Conservation (phyloP, 148 eudicot genomes). For the Hydrangea macrophylla region DNA sequence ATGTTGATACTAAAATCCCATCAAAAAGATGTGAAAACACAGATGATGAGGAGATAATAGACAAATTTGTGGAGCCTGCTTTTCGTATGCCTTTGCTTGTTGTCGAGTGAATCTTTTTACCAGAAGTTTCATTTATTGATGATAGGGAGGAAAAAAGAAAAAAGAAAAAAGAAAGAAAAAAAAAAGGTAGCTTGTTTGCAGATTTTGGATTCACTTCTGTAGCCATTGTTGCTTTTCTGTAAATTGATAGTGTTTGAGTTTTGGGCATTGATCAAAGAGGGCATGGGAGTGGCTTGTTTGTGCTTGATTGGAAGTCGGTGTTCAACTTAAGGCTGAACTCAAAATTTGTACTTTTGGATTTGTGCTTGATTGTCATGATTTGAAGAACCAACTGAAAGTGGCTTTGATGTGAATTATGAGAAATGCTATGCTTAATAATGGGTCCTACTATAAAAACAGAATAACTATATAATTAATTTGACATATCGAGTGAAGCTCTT, state of each 20-base stretch:
- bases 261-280: background rate
- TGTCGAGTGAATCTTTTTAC: constrained; percentile 2
- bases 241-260: constrained; percentile 12
- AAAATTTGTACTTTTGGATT: constrained; percentile 9
- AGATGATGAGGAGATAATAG: constrained; percentile 35
- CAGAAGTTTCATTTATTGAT: background rate
- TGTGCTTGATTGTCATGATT: no score
- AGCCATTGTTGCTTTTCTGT: constrained; percentile 12
- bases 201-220: constrained; percentile 2
- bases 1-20: background rate
- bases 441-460: no score
- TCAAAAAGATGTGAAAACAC: constrained; percentile 24
- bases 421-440: no score
- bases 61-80: constrained; percentile 24
- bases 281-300: background rate
- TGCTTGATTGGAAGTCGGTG: constrained; percentile 18
- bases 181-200: constrained; percentile 17
- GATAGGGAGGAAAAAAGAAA: no score
- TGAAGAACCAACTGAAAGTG: no score
- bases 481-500: no score
- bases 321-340: constrained; percentile 41
- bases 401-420: no score
- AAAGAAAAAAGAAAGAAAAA: no score
- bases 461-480: no score
- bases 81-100: constrained; percentile 26